A percentile compares a stretch with the other conserved stretches of the same genome.
phyloP scores from a whole-genome alignment of 495 filamentous ascomycete species.

The Umbilicaria muhlenbergii region DNA sequence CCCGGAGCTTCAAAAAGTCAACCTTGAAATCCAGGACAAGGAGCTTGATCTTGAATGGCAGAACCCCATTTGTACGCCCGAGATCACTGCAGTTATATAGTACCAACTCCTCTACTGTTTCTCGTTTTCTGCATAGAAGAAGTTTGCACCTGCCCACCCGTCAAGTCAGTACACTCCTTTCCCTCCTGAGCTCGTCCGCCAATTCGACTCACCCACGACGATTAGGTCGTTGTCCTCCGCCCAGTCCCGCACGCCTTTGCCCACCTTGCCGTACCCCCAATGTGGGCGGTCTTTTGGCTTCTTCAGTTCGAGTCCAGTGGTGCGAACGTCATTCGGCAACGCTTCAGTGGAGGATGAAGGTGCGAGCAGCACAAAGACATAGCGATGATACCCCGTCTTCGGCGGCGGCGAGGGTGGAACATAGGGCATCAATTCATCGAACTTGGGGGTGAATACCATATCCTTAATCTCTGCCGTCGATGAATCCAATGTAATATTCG shows the following conservation, averaged over 20 bases:
- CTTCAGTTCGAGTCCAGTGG: slow-evolving; percentile 20
- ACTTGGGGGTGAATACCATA: slow-evolving; percentile 3
- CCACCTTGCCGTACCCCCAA: slow-evolving; percentile 42
- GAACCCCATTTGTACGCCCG: too few species aligned
- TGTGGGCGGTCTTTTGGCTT: slow-evolving; percentile 40
- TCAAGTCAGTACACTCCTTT: slow-evolving; percentile 2
- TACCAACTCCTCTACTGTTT: slow-evolving; percentile 27
- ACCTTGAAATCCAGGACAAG: too few species aligned
- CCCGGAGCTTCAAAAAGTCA: too few species aligned
- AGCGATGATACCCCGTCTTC: slow-evolving; percentile 52
- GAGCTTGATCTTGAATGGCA: too few species aligned
- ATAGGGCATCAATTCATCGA: slow-evolving; percentile 36
- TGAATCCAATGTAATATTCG: slow-evolving; percentile 20
- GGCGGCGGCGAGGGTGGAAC: slow-evolving; percentile 46
- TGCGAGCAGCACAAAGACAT: slow-evolving; percentile 44
- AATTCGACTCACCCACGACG: slow-evolving; percentile 37
- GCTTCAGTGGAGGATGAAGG: slow-evolving; percentile 20
- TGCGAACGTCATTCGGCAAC: neutral
- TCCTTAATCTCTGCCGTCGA: slow-evolving; percentile 6
- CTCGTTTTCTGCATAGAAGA: slow-evolving; percentile 45
- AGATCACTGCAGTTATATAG: too few species aligned
- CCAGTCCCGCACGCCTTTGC: slow-evolving; percentile 46
- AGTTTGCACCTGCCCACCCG: slow-evolving; percentile 37
- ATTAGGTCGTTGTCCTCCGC: slow-evolving; percentile 41
- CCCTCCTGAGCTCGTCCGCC: slow-evolving; percentile 1